These are phyloP conservation scores for Cairneyella variabilis DNA, from an alignment of 495 filamentous ascomycete species.

Conservation along the genomic window DNA sequence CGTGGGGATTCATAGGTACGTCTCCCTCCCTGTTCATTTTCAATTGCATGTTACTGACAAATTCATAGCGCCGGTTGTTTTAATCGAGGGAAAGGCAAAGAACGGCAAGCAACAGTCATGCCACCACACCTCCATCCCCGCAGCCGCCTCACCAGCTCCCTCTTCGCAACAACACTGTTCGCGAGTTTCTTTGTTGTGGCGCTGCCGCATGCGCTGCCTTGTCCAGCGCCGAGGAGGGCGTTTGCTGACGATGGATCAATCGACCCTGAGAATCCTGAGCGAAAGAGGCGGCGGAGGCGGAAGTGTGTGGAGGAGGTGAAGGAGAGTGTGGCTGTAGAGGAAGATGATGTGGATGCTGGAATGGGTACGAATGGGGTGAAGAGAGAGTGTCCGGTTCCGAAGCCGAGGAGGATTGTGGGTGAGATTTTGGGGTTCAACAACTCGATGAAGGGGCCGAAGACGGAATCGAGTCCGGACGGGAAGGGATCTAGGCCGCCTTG, in stretches of 20 bases:
- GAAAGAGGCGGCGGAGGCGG: slow-evolving; percentile 35
- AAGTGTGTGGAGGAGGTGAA: slow-evolving; percentile 15
- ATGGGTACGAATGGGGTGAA: slow-evolving; percentile 33
- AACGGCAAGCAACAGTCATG: too few species aligned
- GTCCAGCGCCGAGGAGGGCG: slow-evolving; percentile 74
- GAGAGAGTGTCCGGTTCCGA: slow-evolving; percentile 78
- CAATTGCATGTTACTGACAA: too few species aligned
- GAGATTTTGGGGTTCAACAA: slow-evolving; percentile 65
- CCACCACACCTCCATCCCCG: slow-evolving; percentile 89
- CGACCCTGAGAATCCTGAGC: slow-evolving; percentile 50
- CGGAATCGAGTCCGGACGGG: slow-evolving; percentile 14
- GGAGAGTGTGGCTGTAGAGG: slow-evolving; percentile 5
- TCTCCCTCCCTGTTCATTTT: too few species aligned
- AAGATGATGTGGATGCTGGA: slow-evolving; percentile 24
- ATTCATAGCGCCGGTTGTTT: too few species aligned
- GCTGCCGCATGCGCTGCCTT: slow-evolving; percentile 88
- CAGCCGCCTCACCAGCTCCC: slow-evolving; percentile 82
- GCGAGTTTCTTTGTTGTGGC: slow-evolving; percentile 88
- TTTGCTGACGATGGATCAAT: slow-evolving; percentile 72
- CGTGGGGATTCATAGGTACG: too few species aligned
- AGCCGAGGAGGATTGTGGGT: slow-evolving; percentile 71
- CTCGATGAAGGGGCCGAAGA: not conserved
- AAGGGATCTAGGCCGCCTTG: slow-evolving; percentile 19
- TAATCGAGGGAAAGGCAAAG: too few species aligned
- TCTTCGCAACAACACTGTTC: slow-evolving; percentile 93